Evolutionary conservation across 352 stramenopile genomes (phyloP).

Genomic region (Aphanomyces euteiches): DNA sequence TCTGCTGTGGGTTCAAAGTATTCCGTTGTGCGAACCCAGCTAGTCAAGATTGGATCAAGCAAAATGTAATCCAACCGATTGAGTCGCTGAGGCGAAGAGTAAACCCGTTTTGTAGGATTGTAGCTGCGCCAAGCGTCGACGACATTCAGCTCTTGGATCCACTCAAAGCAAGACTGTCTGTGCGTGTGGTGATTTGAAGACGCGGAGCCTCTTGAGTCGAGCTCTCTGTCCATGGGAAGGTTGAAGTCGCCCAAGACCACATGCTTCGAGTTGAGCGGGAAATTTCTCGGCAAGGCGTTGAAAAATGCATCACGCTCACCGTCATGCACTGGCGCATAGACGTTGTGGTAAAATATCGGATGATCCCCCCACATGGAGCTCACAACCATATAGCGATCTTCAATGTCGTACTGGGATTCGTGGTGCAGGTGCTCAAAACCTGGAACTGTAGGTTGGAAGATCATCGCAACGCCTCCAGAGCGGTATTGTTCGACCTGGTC

Average conservation of each 20-base stretch:
- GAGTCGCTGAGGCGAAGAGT: too few relatives aligned
- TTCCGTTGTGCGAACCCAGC: too few relatives aligned
- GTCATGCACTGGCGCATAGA: neutral
- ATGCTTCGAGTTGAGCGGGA: neutral
- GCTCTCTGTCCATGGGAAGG: neutral
- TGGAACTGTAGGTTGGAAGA: neutral
- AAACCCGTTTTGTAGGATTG: too few relatives aligned
- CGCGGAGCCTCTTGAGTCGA: neutral
- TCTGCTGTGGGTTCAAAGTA: too few relatives aligned
- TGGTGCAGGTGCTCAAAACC: constrained; percentile 1
- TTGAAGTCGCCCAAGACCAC: constrained; percentile 6
- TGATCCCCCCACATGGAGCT: neutral
- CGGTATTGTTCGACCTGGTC: neutral
- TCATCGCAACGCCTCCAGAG: neutral
- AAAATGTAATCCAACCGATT: too few relatives aligned
- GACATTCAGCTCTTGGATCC: too few relatives aligned
- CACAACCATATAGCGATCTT: constrained; percentile 8
- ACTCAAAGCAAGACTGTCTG: too few relatives aligned
- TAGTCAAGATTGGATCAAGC: too few relatives aligned
- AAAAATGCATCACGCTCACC: neutral
- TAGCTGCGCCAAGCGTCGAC: too few relatives aligned
- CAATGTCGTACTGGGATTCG: neutral
- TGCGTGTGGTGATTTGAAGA: neutral
- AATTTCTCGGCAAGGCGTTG: neutral
- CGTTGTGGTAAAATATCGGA: constrained; percentile 11